Evolutionary conservation across 345 rosid species (phyloP).

Genomic region (Eucalyptus polyanthemos): DNA sequence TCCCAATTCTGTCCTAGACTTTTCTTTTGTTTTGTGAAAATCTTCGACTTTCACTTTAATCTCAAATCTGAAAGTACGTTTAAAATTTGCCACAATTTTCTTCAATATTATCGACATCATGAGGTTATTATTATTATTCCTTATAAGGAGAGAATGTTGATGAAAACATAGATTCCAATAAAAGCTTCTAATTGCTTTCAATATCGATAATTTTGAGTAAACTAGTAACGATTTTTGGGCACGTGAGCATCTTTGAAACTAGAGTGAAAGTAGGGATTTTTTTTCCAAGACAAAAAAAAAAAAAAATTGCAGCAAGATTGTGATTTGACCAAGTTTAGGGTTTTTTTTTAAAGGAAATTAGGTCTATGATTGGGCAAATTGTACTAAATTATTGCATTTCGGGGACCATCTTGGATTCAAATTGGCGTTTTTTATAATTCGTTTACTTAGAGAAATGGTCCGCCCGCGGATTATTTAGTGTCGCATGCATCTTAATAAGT

Average conservation of each 20-base stretch:
- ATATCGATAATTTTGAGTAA: background rate
- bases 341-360: background rate
- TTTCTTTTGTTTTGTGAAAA: too few relatives aligned
- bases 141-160: background rate
- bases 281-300: background rate
- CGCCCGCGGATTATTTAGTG: background rate
- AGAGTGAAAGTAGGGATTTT: too few relatives aligned
- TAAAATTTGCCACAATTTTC: too few relatives aligned
- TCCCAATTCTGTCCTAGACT: background rate
- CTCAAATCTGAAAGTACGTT: rapidly evolving
- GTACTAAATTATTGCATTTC: background rate
- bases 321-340: background rate
- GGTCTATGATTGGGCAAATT: background rate
- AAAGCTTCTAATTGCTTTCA: too few relatives aligned
- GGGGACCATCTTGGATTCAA: background rate
- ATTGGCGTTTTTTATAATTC: background rate
- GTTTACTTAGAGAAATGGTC: background rate
- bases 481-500: background rate
- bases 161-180: rapidly evolving
- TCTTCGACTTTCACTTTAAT: background rate
- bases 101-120: too few relatives aligned
- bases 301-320: background rate
- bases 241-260: background rate
- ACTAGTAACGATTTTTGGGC: background rate
- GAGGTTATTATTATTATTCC: too few relatives aligned